Percentiles rank a stretch among this genome's conserved stretches.
Evolutionary conservation across 106 monocot genomes (phyloP).

Genomic region (Dendrobium chrysotoxum): DNA sequence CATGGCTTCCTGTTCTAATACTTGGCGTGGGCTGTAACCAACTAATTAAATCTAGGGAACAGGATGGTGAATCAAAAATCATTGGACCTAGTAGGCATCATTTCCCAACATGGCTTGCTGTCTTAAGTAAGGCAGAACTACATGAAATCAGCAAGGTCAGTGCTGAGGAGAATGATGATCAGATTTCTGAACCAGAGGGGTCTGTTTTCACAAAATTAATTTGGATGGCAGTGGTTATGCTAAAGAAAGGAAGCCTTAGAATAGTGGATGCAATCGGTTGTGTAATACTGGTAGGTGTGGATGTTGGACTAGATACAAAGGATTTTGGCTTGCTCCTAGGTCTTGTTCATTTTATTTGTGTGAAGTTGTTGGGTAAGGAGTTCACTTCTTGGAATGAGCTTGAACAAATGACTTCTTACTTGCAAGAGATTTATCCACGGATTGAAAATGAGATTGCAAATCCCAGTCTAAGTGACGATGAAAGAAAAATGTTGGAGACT

Average conservation of each 20-base stretch:
- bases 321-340: constrained; percentile 49
- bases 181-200: constrained; percentile 4
- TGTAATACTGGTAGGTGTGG: constrained; percentile 25
- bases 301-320: constrained; percentile 26
- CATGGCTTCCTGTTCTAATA: constrained; percentile 77
- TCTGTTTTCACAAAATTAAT: constrained; percentile 32
- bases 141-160: constrained; percentile 17
- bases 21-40: constrained; percentile 52
- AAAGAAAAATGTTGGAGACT: constrained; percentile 34
- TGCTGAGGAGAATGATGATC: constrained; percentile 6
- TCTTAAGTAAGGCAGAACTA: constrained; percentile 43
- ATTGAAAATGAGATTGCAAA: constrained; percentile 33
- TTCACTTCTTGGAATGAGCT: constrained; percentile 23
- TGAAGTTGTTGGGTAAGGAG: constrained; percentile 39
- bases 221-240: constrained; percentile 29
- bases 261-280: constrained; percentile 46
- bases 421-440: constrained; percentile 29
- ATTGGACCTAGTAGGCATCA: not conserved
- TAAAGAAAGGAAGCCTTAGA: constrained; percentile 60
- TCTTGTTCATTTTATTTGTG: constrained; percentile 45
- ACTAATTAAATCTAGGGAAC: constrained; percentile 17
- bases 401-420: constrained; percentile 12
- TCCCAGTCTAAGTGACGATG: constrained; percentile 19
- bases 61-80: constrained; percentile 2
- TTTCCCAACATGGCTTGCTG: constrained; percentile 49